Base-by-base conservation (phyloP, 1,139 yeast species). In the Pichia sp. region DNA sequence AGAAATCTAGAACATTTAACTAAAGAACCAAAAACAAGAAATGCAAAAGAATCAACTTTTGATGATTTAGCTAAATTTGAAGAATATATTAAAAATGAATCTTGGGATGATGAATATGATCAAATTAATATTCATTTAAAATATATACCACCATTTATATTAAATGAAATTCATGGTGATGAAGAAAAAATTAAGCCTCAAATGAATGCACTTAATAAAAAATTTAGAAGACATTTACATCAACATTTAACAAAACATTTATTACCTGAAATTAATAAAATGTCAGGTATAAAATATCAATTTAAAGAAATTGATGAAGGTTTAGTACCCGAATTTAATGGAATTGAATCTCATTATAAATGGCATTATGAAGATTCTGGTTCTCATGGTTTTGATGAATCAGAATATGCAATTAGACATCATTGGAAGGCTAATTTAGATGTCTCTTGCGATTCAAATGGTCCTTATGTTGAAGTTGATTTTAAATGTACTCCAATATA, bases 81-180 rank as follows among this genome's bases (percentile, higher is more conserved):
- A 60, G 71, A 73, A 36, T 83, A 70, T 62, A 69, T 83, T 49
- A 72, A 80, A 55, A 86, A 81, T 58, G 89, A 81, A 60, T 76
- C 84, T 10, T 82, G 86, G 76, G 90, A 82, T 61, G 80, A 82
- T 50, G 89, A 82, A 50, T 80, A 74, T 57, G 85, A 79, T 59
- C 73, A 77, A 56, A 68, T 80, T 57, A 85, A 81, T 59, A 85
- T 86, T 39, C 80, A 75, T 54, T 67, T 82, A 51, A 69, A 69
- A 42, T 83, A 83, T 63, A 73, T 77, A 54, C 92, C 92, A 28
- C 90, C 90, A 42, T 83, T 83, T 58, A 76, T 83, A 39, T 55
- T 81, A 64, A 74, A 74, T 55, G 83, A 78, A 54, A 75, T 82
- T 52, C 87, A 80, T 55, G 76, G 80, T 49, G 79, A 82, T 60